Conservation (phyloP, 352 stramenopile genomes). For the Globisporangium echinulatum region DNA sequence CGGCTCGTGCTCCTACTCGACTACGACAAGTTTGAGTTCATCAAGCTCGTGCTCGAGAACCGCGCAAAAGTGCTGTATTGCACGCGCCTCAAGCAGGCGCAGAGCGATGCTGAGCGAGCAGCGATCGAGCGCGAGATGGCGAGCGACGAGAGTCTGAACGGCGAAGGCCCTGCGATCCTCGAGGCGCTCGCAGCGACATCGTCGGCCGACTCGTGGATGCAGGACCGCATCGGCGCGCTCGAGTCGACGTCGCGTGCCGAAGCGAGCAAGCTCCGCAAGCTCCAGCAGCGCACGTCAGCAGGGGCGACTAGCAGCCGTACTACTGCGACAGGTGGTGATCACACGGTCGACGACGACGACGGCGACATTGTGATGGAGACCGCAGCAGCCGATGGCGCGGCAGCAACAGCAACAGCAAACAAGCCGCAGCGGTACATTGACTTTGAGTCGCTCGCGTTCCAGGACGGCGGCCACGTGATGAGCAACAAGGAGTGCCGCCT, state of each 20-base stretch:
- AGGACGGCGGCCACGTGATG: conserved; percentile 95
- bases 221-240: conserved; percentile 87
- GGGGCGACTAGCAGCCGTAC: neutral
- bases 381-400: neutral
- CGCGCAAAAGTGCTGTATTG: conserved; percentile 95
- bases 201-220: conserved; percentile 92
- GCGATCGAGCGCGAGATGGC: conserved; percentile 90
- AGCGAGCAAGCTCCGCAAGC: conserved; percentile 74
- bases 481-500: conserved; percentile 97
- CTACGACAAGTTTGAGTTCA: conserved; percentile 99
- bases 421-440: conserved; percentile 90
- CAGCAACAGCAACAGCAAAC: conserved; percentile 21
- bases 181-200: conserved; percentile 86
- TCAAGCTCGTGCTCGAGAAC: conserved; percentile 97
- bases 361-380: conserved; percentile 52
- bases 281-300: conserved; percentile 45
- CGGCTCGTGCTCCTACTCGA: conserved; percentile 95
- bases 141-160: conserved; percentile 73
- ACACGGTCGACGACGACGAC: conserved; percentile 37
- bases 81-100: conserved; percentile 95
- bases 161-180: conserved; percentile 87
- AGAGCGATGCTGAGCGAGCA: conserved; percentile 88
- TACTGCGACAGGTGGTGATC: conserved; percentile 16
- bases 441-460: conserved; percentile 93
- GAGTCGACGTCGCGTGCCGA: conserved; percentile 79